These are phyloP conservation scores for Collariella sp. DNA, from an alignment of 495 filamentous ascomycete species.

Conservation along the genomic window DNA sequence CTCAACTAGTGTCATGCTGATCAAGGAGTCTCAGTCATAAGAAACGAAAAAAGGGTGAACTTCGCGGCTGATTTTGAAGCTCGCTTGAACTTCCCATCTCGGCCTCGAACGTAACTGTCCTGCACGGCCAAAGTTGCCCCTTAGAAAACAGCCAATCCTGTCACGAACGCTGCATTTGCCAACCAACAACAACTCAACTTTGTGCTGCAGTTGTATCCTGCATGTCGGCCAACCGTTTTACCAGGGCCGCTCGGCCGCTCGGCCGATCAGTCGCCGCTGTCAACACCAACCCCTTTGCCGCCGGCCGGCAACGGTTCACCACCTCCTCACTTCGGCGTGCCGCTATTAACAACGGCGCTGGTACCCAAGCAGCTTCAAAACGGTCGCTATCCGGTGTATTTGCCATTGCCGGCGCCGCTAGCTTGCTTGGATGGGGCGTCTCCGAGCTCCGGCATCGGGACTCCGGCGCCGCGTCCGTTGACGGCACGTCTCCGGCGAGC, in stretches of 20 bases:
- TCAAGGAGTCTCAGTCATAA: neutral
- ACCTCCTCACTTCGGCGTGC: slow-evolving; percentile 18
- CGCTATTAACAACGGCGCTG: slow-evolving; percentile 6
- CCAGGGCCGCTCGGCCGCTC: slow-evolving; percentile 25
- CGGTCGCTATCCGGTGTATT: slow-evolving; percentile 30
- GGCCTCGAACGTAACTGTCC: neutral
- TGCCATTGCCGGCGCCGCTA: slow-evolving; percentile 34
- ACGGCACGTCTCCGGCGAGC: slow-evolving; percentile 30
- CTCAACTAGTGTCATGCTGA: neutral
- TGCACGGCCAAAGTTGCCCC: no score
- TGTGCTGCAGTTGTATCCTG: slow-evolving; percentile 15
- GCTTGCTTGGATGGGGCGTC: slow-evolving; percentile 35
- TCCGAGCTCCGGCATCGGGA: slow-evolving; percentile 22
- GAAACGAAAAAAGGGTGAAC: neutral
- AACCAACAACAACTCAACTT: slow-evolving; percentile 1
- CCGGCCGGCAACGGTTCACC: slow-evolving; percentile 17
- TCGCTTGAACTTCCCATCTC: neutral
- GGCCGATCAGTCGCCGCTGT: slow-evolving; percentile 16
- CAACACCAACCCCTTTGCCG: neutral
- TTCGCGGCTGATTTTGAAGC: neutral
- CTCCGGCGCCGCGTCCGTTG: slow-evolving; percentile 30
- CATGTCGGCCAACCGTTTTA: slow-evolving; percentile 27
- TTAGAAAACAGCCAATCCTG: slow-evolving; percentile 8
- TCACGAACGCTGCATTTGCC: slow-evolving; percentile 9
- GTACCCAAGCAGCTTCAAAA: slow-evolving; percentile 15